These are phyloP conservation scores for Podospora comata DNA, from an alignment of 495 filamentous ascomycete genomes.

Conservation along the genomic window DNA sequence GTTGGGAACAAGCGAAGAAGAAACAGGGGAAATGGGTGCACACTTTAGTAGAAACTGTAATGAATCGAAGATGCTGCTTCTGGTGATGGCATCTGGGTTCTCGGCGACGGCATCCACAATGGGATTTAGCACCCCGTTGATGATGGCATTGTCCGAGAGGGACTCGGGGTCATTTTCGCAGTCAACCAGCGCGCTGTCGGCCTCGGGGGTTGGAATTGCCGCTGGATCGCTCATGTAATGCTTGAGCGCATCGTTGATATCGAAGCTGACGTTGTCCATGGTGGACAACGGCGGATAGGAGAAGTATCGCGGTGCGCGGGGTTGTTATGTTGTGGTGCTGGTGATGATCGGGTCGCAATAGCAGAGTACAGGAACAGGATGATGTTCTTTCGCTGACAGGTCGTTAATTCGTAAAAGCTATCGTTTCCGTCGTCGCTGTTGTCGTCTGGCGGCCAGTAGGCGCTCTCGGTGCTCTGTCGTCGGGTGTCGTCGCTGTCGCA, in stretches of 20 bases:
- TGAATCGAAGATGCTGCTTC: slow-evolving; percentile 78
- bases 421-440: slow-evolving; percentile 5
- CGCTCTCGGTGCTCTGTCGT: slow-evolving; percentile 6
- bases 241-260: slow-evolving; percentile 94
- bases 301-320: slow-evolving; percentile 19
- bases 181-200: slow-evolving; percentile 77
- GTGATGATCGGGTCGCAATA: slow-evolving; percentile 2
- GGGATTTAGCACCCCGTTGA: slow-evolving; percentile 83
- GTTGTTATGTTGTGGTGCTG: slow-evolving; percentile 13
- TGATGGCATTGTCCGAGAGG: slow-evolving; percentile 64
- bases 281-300: slow-evolving; percentile 28
- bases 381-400: not conserved
- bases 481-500: slow-evolving; percentile 21
- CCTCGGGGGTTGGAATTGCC: slow-evolving; percentile 79
- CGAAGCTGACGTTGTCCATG: slow-evolving; percentile 82
- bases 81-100: slow-evolving; percentile 80
- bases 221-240: slow-evolving; percentile 90
- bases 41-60: slow-evolving; percentile 96
- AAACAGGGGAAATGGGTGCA: slow-evolving; percentile 58
- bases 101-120: slow-evolving; percentile 93
- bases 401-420: not conserved
- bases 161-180: slow-evolving; percentile 90
- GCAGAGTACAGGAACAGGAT: not conserved
- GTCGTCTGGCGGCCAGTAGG: slow-evolving; percentile 19
- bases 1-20: not conserved